Evolutionary conservation across 2,329 filamentous ascomycete genomes (phyloP), one percentile per base, ranked within the genome.

Genomic region (Aspergillus unguis): DNA sequence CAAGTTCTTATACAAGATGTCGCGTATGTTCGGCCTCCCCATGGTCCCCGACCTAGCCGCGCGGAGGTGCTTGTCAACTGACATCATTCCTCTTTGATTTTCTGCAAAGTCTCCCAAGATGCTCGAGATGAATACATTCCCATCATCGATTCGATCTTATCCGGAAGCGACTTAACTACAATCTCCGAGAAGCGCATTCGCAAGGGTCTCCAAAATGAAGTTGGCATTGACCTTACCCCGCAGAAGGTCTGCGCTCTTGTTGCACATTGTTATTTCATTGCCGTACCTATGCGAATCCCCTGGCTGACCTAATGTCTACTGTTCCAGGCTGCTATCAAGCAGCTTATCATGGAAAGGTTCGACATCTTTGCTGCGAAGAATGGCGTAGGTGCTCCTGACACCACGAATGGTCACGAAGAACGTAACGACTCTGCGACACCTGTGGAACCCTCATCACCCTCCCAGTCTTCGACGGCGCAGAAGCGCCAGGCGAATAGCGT

Each of bases 261-360:
- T 56, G 50, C 55, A 47, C 47, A 51, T 33, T 42, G 9, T 28
- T 32, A 8, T n/a, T n/a, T 40, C 36, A 11, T 52, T 17, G 36
- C 49, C 25, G n/a, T 25, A 25, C 17, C 17, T 17, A 37, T 28
- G 33, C 42, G 7, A 44, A 44, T 9, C n/a, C 36, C 31, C 28
- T 42, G 48, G 52, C 61, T 63, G 50, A 63, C 44, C 56, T 53
- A 42, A 1, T 51, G 54, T 32, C 8, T 37, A 40, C 40, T 48
- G 49, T n/a, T 3, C 4, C 25, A 90, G 87, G 76, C 80, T 66
- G 83, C 84, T 10, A 86, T 90, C 70, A 89, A 89, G 67, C 76
- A 76, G 47, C 77, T 91, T 44, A 90, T 91, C 50, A 85, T 87
- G 72, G 79, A 83, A 60, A 84, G 87, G 17, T 91, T 91, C 69